A percentile compares a stretch with the other conserved stretches of the same genome.
Evolutionary conservation across 2,329 filamentous ascomycete species (phyloP).

Genomic region (Coleophoma eucalyptorum): DNA sequence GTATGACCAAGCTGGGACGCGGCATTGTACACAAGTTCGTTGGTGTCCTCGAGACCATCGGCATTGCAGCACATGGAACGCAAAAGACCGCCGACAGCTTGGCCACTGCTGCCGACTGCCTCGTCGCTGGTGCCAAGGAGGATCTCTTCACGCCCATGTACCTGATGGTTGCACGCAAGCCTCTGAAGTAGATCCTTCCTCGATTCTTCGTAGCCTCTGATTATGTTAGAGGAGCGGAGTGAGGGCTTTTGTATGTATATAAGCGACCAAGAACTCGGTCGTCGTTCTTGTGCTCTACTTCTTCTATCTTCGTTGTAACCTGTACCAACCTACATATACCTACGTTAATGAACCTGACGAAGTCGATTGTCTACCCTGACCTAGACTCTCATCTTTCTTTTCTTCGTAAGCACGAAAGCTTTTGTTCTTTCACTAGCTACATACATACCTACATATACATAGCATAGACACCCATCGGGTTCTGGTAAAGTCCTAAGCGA

Average conservation of each 20-base stretch:
- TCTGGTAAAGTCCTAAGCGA: no score
- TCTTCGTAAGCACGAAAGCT: no score
- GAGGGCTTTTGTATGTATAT: background rate
- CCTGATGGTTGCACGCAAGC: conserved; percentile 91
- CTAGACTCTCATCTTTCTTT: no score
- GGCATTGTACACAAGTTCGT: conserved; percentile 73
- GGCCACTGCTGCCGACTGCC: conserved; percentile 74
- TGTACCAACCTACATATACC: no score
- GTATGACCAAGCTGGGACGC: conserved; percentile 87
- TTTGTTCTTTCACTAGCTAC: no score
- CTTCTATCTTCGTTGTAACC: no score
- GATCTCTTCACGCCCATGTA: conserved; percentile 99
- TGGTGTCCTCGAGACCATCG: conserved; percentile 70
- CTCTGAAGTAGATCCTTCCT: conserved; percentile 28
- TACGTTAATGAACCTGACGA: no score
- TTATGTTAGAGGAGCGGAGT: background rate
- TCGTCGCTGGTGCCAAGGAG: conserved; percentile 82
- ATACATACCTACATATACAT: no score
- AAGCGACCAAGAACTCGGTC: no score
- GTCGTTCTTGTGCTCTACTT: no score
- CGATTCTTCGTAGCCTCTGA: background rate
- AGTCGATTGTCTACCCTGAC: no score
- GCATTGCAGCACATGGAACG: conserved; percentile 78
- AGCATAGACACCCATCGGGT: no score
- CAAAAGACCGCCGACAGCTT: conserved; percentile 93